Base-by-base conservation (phyloP, 768 basidiomycete species). In the Panaeolus cyanescens region DNA sequence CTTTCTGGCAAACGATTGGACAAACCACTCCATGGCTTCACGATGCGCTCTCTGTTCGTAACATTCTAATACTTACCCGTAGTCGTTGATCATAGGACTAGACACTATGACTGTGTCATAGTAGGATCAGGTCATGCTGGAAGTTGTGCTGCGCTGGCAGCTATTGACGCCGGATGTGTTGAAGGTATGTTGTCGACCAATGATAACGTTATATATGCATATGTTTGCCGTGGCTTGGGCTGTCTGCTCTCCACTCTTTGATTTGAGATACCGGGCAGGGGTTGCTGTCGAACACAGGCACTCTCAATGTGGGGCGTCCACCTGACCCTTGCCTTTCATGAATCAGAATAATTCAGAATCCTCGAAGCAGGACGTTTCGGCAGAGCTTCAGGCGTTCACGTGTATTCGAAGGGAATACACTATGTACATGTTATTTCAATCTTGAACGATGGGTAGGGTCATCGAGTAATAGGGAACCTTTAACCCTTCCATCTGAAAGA, bases 111-210 rank as follows among this genome's bases (percentile, higher is more conserved):
- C 66, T 87, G 85, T 65, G 77, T 90, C 64, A 79, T 90, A 39
- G 75, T 90, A 15, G 87, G 88, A 13, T 84, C 87, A 25, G 87
- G 88, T 19, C 83, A 90, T 68, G 88, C 88, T 56, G 88, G 87
- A 28, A 84, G 84, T 64, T 87, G 83, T 61, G 87, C 88, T 5
- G 88, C 88, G 0, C 74, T 87, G 40, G 76, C 86, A 55, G 87
- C 88, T 13, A 75, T 74, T 42, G 84, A 89, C 63, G 73, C 83
- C 55, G 88, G 88, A 37, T 86, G 86, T 71, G 74, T 71, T 55
- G 79, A 80, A 71, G 80, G 81, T 79, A 62, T 64, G 70, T 50
- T 50, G 25, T 13, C 25, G 30, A 50, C 45, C 13, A 50, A 15
- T 50, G 45, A 50, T 50, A 5, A 50, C 8, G 45, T 50, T 50